Evolutionary conservation across 768 basidiomycete genomes (phyloP).

Genomic region (Glaciozyma antarctica): DNA sequence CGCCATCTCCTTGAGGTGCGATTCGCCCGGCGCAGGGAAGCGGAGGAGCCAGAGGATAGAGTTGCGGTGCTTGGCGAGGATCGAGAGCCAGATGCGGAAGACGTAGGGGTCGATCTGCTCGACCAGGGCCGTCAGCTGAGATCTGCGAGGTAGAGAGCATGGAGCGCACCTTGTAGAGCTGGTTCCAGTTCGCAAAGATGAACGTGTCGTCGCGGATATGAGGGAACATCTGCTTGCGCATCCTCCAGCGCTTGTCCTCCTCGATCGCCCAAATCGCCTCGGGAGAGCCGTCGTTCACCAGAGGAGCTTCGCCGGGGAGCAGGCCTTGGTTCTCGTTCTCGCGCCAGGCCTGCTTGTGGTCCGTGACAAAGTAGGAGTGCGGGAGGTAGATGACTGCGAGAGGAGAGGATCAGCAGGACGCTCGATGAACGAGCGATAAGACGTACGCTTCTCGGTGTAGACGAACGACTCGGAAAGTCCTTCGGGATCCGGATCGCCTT

Average conservation of each 20-base stretch:
- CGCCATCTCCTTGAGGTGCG: constrained; percentile 45
- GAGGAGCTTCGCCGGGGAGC: constrained; percentile 16
- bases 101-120: constrained; percentile 36
- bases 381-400: constrained; percentile 32
- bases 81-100: constrained; percentile 48
- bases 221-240: constrained; percentile 45
- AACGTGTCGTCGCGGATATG: constrained; percentile 44
- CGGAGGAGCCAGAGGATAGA: constrained; percentile 52
- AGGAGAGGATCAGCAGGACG: not conserved
- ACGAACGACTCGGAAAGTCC: constrained; percentile 41
- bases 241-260: constrained; percentile 40
- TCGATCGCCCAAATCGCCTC: constrained; percentile 43
- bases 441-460: constrained; percentile 38
- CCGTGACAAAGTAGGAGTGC: constrained; percentile 44
- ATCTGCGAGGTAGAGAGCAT: constrained; percentile 17
- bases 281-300: constrained; percentile 17
- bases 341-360: constrained; percentile 47
- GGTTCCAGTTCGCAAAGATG: constrained; percentile 52
- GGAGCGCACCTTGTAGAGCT: constrained; percentile 46
- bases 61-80: constrained; percentile 44
- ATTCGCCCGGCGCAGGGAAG: constrained; percentile 47
- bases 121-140: not conserved
- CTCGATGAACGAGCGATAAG: no score
- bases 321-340: constrained; percentile 29
- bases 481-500: constrained; percentile 45